phyloP scores from a whole-genome alignment of 2,329 filamentous ascomycete genomes.

The Anthostomella pinea region DNA sequence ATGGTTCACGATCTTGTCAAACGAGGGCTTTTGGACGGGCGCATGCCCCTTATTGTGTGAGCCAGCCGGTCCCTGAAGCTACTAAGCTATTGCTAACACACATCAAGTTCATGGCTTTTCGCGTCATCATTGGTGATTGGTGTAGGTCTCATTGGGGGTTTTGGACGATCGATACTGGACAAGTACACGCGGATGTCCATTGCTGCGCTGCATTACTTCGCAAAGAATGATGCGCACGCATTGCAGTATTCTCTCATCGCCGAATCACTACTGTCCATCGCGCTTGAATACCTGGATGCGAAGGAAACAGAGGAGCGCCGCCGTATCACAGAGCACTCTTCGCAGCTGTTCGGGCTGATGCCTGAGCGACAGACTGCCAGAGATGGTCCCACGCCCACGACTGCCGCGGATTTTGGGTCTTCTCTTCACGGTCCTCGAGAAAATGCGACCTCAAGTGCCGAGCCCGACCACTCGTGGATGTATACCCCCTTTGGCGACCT shows the following conservation, averaged over 20 bases:
- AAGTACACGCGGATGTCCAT: conserved; percentile 49
- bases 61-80: conserved; percentile 13
- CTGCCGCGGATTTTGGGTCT: too few relatives aligned
- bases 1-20: conserved; percentile 44
- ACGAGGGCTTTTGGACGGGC: conserved; percentile 39
- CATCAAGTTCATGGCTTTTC: conserved; percentile 50
- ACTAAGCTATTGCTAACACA: background rate
- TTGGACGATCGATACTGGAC: conserved; percentile 51
- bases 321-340: conserved; percentile 48
- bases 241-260: conserved; percentile 53
- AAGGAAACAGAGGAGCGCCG: conserved; percentile 45
- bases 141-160: conserved; percentile 48
- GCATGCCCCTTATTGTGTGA: conserved; percentile 50
- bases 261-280: conserved; percentile 46
- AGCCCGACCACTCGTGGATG: background rate
- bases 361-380: conserved; percentile 34
- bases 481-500: conserved; percentile 9
- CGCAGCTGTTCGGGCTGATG: conserved; percentile 50
- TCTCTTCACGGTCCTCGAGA: too few relatives aligned
- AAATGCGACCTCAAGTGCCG: background rate
- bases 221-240: conserved; percentile 48
- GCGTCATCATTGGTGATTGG: conserved; percentile 51
- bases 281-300: conserved; percentile 46
- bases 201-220: conserved; percentile 47
- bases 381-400: too few relatives aligned